Conservation (phyloP, 2,329 filamentous ascomycete species). For the Beauveria varroae region DNA sequence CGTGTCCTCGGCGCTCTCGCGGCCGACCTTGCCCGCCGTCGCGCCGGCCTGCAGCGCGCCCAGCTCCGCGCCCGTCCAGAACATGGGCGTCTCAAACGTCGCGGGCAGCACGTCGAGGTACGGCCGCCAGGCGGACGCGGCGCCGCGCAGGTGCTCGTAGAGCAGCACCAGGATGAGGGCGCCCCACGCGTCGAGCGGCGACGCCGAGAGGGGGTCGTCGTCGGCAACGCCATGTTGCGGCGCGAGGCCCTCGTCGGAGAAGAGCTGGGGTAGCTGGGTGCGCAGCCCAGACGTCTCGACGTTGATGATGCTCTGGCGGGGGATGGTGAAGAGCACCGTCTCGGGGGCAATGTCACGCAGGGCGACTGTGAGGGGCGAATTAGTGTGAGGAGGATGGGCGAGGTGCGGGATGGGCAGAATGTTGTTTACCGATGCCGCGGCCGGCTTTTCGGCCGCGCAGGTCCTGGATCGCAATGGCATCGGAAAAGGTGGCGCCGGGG, state of each 20-base stretch:
- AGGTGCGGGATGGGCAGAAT: conserved; percentile 12
- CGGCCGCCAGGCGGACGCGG: conserved; percentile 61
- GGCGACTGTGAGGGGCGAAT: conserved; percentile 48
- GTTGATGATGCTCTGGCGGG: conserved; percentile 62
- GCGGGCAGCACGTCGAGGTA: conserved; percentile 71
- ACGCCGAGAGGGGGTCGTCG: conserved; percentile 25
- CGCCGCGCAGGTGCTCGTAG: conserved; percentile 59
- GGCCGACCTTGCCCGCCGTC: conserved; percentile 70
- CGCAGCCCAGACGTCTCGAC: conserved; percentile 64
- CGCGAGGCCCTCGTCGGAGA: conserved; percentile 30
- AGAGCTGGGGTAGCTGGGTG: conserved; percentile 46
- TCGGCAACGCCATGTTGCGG: conserved; percentile 27
- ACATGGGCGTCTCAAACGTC: conserved; percentile 81
- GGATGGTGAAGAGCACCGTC: conserved; percentile 74
- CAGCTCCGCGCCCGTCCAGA: conserved; percentile 69
- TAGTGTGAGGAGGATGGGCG: not conserved
- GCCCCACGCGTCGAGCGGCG: conserved; percentile 45
- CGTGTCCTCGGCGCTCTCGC: conserved; percentile 59
- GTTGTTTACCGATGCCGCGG: conserved; percentile 43
- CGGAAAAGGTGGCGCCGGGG: conserved; percentile 46
- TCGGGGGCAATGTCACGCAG: conserved; percentile 61
- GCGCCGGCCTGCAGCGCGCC: conserved; percentile 67
- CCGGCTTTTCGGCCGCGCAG: conserved; percentile 43
- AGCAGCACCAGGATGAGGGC: conserved; percentile 69
- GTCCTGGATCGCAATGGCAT: conserved; percentile 44